Percentiles rank a stretch among this genome's conserved stretches.
These are phyloP conservation scores for Rhynchospora pubera DNA, from an alignment of 176 grass and related monocot species.

Conservation along the genomic window DNA sequence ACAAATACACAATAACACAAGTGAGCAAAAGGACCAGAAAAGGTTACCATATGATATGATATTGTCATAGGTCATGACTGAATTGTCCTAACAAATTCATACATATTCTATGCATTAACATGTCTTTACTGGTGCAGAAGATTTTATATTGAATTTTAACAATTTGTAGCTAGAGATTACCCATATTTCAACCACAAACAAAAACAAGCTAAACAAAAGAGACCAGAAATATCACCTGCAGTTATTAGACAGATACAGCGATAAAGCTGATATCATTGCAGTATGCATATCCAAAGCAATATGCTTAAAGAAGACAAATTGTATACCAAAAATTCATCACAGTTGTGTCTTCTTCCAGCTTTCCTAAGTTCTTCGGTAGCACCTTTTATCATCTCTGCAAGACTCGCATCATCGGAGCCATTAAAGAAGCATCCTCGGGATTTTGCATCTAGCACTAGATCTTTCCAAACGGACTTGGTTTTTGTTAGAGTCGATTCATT, in stretches of 20 bases:
- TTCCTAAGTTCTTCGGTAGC: constrained; percentile 28
- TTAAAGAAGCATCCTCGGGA: constrained; percentile 32
- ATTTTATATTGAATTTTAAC: background rate
- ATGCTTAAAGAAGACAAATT: background rate
- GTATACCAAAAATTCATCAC: background rate
- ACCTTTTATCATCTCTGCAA: constrained; percentile 17
- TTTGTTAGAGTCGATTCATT: constrained; percentile 34
- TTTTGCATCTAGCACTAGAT: constrained; percentile 42
- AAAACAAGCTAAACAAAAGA: background rate
- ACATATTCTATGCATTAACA: background rate
- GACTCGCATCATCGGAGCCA: constrained; percentile 28
- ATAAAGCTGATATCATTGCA: background rate
- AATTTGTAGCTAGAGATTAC: background rate
- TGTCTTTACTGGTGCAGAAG: background rate
- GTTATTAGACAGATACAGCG: background rate
- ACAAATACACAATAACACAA: background rate
- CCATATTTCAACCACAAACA: background rate
- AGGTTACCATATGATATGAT: background rate
- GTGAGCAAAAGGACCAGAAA: background rate
- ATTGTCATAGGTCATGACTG: background rate
- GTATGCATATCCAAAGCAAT: background rate
- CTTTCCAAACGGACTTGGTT: constrained; percentile 38
- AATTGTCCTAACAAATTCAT: background rate
- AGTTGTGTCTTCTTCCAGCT: background rate
- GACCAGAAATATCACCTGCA: background rate